Conservation (phyloP, 2,329 filamentous ascomycete genomes). For the Ceratocystis huliohia region DNA sequence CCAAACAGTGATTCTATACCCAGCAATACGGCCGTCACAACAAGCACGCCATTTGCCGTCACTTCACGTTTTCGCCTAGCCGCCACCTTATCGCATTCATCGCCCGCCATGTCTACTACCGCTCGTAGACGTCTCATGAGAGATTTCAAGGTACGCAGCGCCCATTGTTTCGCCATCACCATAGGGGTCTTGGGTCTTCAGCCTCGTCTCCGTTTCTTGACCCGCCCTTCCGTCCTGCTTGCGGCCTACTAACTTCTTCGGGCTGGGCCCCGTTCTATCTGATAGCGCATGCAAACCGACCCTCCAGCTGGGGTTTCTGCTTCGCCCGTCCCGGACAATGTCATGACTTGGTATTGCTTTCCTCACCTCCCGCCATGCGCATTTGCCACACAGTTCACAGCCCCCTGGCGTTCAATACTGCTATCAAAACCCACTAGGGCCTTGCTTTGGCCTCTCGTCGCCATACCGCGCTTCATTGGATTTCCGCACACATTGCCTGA, state of each 20-base stretch:
- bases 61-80: background rate
- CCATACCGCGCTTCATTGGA: background rate
- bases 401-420: background rate
- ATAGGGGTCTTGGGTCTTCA: background rate
- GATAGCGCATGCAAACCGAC: conserved; percentile 95
- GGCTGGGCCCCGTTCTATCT: background rate
- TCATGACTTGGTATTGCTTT: conserved; percentile 74
- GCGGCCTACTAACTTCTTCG: conserved; percentile 20
- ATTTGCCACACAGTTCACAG: background rate
- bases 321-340: conserved; percentile 88
- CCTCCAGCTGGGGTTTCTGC: conserved; percentile 93
- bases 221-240: background rate
- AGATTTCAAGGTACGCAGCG: conserved; percentile 77
- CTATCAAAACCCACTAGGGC: background rate
- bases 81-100: background rate
- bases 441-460: background rate
- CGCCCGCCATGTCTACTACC: conserved; percentile 60
- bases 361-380: background rate
- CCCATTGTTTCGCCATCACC: background rate
- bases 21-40: background rate
- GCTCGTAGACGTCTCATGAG: conserved; percentile 95
- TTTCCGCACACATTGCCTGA: background rate
- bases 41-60: background rate
- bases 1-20: background rate
- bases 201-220: background rate